phyloP scores from a whole-genome alignment of 1,284 basidiomycete genomes.

The Cystobasidium sp. region DNA sequence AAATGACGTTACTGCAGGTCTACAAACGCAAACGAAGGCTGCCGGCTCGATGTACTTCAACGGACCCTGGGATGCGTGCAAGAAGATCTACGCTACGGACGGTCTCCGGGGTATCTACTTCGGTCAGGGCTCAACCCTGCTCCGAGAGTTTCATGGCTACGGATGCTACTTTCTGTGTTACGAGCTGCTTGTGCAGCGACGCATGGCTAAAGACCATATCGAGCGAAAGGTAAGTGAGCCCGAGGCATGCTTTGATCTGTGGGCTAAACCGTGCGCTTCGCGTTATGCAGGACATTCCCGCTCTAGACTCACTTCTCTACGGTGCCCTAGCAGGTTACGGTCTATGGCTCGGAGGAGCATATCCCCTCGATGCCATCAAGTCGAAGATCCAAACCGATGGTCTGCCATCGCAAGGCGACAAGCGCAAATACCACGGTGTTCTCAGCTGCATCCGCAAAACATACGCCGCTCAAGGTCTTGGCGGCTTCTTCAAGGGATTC shows the following conservation, averaged over 20 bases:
- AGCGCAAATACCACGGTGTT: slow-evolving; percentile 78
- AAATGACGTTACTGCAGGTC: slow-evolving; percentile 41
- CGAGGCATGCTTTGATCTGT: slow-evolving; percentile 10
- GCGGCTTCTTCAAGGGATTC: slow-evolving; percentile 87
- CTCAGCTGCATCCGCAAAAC: slow-evolving; percentile 81
- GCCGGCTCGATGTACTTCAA: slow-evolving; percentile 66
- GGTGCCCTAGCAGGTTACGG: slow-evolving; percentile 85
- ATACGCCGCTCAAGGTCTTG: slow-evolving; percentile 77
- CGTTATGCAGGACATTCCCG: slow-evolving; percentile 71
- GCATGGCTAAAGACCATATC: slow-evolving; percentile 72
- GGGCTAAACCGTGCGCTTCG: slow-evolving; percentile 5
- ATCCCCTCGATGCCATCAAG: slow-evolving; percentile 94
- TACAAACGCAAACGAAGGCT: slow-evolving; percentile 78
- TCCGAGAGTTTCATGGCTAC: slow-evolving; percentile 57
- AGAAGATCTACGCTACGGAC: slow-evolving; percentile 73
- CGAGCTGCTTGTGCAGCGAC: slow-evolving; percentile 85
- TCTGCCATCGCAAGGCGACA: slow-evolving; percentile 58
- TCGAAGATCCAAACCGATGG: slow-evolving; percentile 92
- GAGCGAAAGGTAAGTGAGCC: slow-evolving; percentile 50
- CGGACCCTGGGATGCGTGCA: slow-evolving; percentile 84
- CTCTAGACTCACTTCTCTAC: slow-evolving; percentile 76
- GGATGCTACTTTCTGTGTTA: slow-evolving; percentile 87
- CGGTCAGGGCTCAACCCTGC: slow-evolving; percentile 86
- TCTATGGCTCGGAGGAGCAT: slow-evolving; percentile 64
- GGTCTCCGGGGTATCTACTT: slow-evolving; percentile 89